phyloP scores from a whole-genome alignment of 1,284 basidiomycete species.

The Amylostereum chailletii region DNA sequence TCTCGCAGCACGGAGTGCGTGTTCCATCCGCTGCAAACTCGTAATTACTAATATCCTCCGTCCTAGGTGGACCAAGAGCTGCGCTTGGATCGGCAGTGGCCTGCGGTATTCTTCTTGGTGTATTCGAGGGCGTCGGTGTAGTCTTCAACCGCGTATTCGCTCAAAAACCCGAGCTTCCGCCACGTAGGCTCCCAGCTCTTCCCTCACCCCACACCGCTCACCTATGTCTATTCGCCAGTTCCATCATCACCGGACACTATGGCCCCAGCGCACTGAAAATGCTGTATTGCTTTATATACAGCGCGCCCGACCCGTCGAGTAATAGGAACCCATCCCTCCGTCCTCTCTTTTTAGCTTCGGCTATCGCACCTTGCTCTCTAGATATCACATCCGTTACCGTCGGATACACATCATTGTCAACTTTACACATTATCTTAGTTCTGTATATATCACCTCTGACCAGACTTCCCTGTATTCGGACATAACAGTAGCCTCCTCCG shows the following conservation, averaged over 20 bases:
- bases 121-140: conserved; percentile 93
- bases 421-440: neutral
- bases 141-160: conserved; percentile 72
- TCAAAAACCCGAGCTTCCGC: neutral
- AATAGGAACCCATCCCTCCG: neutral
- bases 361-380: neutral
- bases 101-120: conserved; percentile 94
- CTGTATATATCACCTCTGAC: neutral
- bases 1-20: conserved; percentile 85
- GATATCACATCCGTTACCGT: neutral
- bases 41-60: neutral
- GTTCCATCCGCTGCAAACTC: neutral
- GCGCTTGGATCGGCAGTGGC: conserved; percentile 89
- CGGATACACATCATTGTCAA: neutral
- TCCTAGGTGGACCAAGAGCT: conserved; percentile 80
- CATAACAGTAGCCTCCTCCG: neutral
- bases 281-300: neutral
- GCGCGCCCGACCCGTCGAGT: neutral
- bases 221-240: neutral
- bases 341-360: neutral
- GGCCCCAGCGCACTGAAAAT: neutral
- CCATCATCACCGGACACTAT: neutral
- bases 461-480: too few relatives aligned
- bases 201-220: neutral
- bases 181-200: neutral